Percentiles rank a stretch among this genome's conserved stretches.
These are phyloP conservation scores for Rhodotorula taiwanensis DNA, from an alignment of 768 basidiomycete species.

Conservation along the genomic window DNA sequence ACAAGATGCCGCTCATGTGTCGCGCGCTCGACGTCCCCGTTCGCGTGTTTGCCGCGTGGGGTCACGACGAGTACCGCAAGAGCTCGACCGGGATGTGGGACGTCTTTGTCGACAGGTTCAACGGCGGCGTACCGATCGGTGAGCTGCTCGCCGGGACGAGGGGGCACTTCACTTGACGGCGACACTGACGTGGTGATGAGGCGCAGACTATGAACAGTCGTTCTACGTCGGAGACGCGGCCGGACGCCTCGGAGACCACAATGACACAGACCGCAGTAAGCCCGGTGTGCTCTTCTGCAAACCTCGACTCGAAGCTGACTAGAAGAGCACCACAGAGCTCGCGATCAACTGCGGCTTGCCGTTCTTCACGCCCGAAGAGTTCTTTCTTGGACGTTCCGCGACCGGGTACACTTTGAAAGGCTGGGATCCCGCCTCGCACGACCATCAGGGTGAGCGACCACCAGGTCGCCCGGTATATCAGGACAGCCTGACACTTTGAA, in stretches of 20 bases:
- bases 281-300: background rate
- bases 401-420: conserved; percentile 1
- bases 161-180: too few species aligned
- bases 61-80: conserved; percentile 46
- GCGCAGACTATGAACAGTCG: conserved; percentile 42
- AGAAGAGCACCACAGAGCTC: conserved; percentile 15
- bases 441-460: conserved; percentile 17
- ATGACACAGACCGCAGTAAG: conserved; percentile 35
- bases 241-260: conserved; percentile 38
- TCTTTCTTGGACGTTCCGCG: conserved; percentile 26
- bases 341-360: conserved; percentile 33
- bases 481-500: too few species aligned
- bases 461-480: too few species aligned
- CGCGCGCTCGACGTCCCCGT: conserved; percentile 41
- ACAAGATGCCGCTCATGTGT: conserved; percentile 28
- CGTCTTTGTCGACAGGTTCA: conserved; percentile 35
- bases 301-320: too few species aligned
- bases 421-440: conserved; percentile 13
- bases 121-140: conserved; percentile 63
- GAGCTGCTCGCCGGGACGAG: conserved; percentile 19
- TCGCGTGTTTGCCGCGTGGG: conserved; percentile 45
- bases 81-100: conserved; percentile 48
- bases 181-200: background rate
- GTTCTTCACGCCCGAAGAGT: conserved; percentile 40
- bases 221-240: conserved; percentile 50